Conservation (phyloP, 257 asterid genomes). For the Voacanga thouarsii region DNA sequence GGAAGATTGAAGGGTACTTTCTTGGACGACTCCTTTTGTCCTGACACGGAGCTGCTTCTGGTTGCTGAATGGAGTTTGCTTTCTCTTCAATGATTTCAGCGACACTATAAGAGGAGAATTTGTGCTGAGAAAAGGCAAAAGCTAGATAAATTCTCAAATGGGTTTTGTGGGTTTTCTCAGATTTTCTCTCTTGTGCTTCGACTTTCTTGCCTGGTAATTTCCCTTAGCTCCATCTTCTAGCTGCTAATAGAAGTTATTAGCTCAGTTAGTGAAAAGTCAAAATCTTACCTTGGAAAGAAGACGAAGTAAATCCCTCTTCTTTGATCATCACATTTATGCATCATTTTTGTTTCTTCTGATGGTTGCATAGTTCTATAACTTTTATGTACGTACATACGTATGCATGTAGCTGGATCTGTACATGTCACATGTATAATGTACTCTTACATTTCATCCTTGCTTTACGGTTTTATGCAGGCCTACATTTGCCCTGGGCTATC, state of each 20-base stretch:
- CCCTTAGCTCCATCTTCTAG: not conserved
- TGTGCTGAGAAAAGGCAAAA: not conserved
- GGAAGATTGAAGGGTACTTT: no score
- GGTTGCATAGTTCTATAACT: not conserved
- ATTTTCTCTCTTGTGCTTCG: constrained; percentile 22
- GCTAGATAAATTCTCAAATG: constrained; percentile 6
- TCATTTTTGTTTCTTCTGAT: not conserved
- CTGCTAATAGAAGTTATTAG: not conserved
- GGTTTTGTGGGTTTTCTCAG: constrained; percentile 20
- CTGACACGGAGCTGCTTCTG: not conserved
- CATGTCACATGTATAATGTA: constrained; percentile 1
- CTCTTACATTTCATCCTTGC: no score
- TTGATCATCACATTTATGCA: not conserved
- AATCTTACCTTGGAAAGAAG: not conserved
- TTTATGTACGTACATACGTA: constrained; percentile 7
- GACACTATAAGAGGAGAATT: not conserved
- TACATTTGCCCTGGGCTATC: constrained; percentile 38
- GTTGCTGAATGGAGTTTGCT: not conserved
- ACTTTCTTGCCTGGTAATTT: constrained; percentile 42
- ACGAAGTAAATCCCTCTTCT: not conserved
- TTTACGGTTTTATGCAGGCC: no score
- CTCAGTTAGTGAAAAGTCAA: not conserved
- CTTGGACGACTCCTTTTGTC: no score
- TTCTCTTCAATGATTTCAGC: not conserved
- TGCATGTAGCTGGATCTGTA: not conserved